These are phyloP conservation scores for Pyrrhoderma noxium DNA, from an alignment of 1,284 basidiomycete genomes.

Conservation along the genomic window DNA sequence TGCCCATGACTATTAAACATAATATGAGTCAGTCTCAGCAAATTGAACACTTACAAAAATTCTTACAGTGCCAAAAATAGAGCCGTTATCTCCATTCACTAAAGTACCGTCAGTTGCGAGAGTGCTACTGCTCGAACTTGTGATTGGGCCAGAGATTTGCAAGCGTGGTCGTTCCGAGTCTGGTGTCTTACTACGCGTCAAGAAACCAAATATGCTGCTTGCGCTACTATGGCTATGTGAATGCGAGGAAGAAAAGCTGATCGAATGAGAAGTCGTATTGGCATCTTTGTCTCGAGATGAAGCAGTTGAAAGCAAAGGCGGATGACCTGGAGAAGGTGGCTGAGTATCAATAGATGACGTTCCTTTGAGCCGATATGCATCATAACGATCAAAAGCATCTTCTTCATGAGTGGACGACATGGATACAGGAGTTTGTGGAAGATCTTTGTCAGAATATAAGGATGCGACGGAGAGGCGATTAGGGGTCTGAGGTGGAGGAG, in stretches of 20 bases:
- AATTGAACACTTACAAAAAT: constrained; percentile 1
- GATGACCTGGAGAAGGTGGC: constrained; percentile 25
- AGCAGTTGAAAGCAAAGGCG: constrained; percentile 23
- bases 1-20: constrained; percentile 67
- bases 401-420: constrained; percentile 28
- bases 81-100: constrained; percentile 39
- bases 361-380: constrained; percentile 34
- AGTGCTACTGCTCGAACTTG: constrained; percentile 29
- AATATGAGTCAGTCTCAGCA: constrained; percentile 3
- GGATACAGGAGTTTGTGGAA: constrained; percentile 42
- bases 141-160: constrained; percentile 26
- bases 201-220: constrained; percentile 46
- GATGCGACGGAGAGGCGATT: constrained; percentile 26
- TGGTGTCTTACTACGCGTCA: constrained; percentile 48
- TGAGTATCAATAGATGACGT: constrained; percentile 44
- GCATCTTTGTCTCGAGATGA: constrained; percentile 17
- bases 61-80: constrained; percentile 65
- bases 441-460: constrained; percentile 34
- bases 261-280: too few relatives aligned
- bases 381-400: constrained; percentile 56
- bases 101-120: constrained; percentile 17
- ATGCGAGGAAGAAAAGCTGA: too few relatives aligned
- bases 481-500: constrained; percentile 44
- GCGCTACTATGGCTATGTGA: constrained; percentile 1
- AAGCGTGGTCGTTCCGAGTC: constrained; percentile 27